Evolutionary conservation across 1,284 basidiomycete species (phyloP).

Genomic region (Cryptococcus sp.): DNA sequence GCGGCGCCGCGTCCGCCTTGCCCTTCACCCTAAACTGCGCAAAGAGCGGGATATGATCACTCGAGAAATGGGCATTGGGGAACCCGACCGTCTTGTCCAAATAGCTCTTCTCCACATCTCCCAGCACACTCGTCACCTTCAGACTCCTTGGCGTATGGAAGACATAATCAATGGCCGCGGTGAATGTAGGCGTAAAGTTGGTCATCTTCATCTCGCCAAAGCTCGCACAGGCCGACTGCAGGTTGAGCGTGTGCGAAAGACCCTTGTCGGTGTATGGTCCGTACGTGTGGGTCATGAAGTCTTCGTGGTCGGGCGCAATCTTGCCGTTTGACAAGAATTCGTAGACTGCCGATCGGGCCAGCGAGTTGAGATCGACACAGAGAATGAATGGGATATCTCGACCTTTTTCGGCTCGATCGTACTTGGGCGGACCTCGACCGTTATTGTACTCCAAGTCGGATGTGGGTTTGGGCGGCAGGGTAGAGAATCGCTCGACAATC

Average conservation of each 20-base stretch:
- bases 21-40: conserved; percentile 46
- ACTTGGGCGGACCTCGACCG: conserved; percentile 36
- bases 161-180: conserved; percentile 84
- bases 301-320: conserved; percentile 70
- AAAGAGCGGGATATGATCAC: conserved; percentile 54
- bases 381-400: conserved; percentile 84
- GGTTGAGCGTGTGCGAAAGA: conserved; percentile 66
- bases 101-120: conserved; percentile 81
- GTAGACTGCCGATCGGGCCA: conserved; percentile 82
- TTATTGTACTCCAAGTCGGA: conserved; percentile 30
- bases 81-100: conserved; percentile 90
- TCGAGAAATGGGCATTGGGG: conserved; percentile 96
- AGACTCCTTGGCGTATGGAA: conserved; percentile 81
- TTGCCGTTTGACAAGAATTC: conserved; percentile 77
- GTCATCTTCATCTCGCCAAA: conserved; percentile 72
- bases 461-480: conserved; percentile 33
- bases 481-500: conserved; percentile 67
- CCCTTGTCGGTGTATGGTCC: conserved; percentile 91
- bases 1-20: conserved; percentile 30
- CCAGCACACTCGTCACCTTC: conserved; percentile 77
- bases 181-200: conserved; percentile 83
- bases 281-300: conserved; percentile 89
- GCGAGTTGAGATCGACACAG: conserved; percentile 93
- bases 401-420: conserved; percentile 35
- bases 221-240: conserved; percentile 77